A percentile compares a stretch with the other conserved stretches of the same genome.
phyloP scores from a whole-genome alignment of 2,329 filamentous ascomycete species.

The Beauveria caledonica region DNA sequence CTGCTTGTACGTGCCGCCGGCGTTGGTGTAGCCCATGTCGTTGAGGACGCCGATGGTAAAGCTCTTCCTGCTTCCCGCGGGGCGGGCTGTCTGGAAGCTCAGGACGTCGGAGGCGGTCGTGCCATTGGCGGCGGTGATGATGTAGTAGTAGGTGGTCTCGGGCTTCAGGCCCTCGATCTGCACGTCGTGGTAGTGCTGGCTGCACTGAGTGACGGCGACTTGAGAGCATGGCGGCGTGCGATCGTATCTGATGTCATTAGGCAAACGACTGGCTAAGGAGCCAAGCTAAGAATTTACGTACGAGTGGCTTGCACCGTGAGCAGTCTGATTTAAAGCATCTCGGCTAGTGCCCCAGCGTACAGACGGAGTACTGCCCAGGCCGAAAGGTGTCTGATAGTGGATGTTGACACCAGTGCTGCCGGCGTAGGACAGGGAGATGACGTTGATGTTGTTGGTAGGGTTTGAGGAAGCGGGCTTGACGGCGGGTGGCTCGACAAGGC shows the following conservation, averaged over 20 bases:
- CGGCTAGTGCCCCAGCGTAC: constrained; percentile 34
- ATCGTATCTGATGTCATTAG: constrained; percentile 30
- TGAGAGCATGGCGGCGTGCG: constrained; percentile 42
- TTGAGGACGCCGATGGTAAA: constrained; percentile 41
- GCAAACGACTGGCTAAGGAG: too few species aligned
- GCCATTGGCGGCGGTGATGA: constrained; percentile 39
- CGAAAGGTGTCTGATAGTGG: constrained; percentile 46
- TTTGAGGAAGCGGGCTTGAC: constrained; percentile 34
- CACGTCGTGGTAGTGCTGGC: constrained; percentile 44
- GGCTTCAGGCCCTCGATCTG: constrained; percentile 31
- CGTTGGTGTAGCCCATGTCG: constrained; percentile 48
- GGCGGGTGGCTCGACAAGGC: constrained; percentile 40
- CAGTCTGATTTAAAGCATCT: constrained; percentile 24
- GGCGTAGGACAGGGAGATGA: constrained; percentile 39
- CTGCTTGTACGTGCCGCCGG: constrained; percentile 37
- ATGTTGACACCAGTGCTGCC: constrained; percentile 39
- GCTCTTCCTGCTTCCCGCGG: constrained; percentile 30
- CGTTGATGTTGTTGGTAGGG: constrained; percentile 44
- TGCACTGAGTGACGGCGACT: constrained; percentile 39
- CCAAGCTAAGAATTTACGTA: constrained; percentile 18
- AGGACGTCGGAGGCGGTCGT: constrained; percentile 38
- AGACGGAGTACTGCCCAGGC: constrained; percentile 34
- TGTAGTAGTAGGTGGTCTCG: constrained; percentile 42
- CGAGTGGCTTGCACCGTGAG: constrained; percentile 32
- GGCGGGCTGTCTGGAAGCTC: constrained; percentile 37